Evolutionary conservation across 2,329 filamentous ascomycete genomes (phyloP).

Genomic region (Blastomyces parvus): DNA sequence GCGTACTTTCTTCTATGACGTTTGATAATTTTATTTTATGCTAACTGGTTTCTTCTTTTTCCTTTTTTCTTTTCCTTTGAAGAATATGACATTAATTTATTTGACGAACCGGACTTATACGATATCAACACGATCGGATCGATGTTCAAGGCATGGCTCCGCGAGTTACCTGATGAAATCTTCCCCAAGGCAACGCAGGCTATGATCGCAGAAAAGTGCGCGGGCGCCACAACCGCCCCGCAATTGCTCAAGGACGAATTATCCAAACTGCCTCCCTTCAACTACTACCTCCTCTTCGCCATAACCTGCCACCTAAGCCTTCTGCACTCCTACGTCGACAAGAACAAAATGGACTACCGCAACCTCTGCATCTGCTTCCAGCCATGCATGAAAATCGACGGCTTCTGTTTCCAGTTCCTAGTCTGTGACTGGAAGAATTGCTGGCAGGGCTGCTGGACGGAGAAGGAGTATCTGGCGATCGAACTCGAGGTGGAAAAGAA

Average conservation of each 20-base stretch:
- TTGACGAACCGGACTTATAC: constrained; percentile 77
- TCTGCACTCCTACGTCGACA: constrained; percentile 79
- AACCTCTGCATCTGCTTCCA: constrained; percentile 96
- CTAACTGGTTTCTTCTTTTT: constrained; percentile 11
- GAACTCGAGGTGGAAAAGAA: constrained; percentile 36
- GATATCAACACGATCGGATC: constrained; percentile 96
- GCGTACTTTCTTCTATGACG: background rate
- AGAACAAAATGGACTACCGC: constrained; percentile 97
- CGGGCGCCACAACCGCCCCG: constrained; percentile 68
- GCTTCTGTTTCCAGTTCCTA: constrained; percentile 88
- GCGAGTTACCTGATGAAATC: constrained; percentile 87
- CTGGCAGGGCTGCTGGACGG: constrained; percentile 92
- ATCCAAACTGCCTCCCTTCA: constrained; percentile 88
- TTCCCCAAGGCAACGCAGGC: constrained; percentile 79
- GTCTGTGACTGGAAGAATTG: constrained; percentile 94
- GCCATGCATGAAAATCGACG: constrained; percentile 92
- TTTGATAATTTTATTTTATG: constrained; percentile 3
- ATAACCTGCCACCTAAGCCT: constrained; percentile 94
- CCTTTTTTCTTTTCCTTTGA: background rate
- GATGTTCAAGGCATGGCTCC: constrained; percentile 92
- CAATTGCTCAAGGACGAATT: constrained; percentile 83
- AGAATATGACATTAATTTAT: constrained; percentile 85
- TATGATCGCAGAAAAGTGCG: constrained; percentile 68
- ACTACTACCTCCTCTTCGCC: constrained; percentile 94
- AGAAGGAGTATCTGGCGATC: constrained; percentile 63